Evolutionary conservation across 345 rosid species (phyloP).

Genomic region (Punica granatum): DNA sequence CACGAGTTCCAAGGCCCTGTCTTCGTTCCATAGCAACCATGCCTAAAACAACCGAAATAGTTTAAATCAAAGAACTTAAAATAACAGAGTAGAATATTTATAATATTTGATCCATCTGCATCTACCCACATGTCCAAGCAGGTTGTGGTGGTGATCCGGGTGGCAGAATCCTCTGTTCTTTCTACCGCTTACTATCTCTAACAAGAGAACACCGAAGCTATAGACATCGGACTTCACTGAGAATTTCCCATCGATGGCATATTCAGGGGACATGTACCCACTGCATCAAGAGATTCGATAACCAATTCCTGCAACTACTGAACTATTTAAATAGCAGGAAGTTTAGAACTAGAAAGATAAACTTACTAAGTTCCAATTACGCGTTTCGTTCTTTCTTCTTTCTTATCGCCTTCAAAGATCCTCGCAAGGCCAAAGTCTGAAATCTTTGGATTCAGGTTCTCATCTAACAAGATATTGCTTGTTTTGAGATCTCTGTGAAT

Average conservation of each 20-base stretch:
- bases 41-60: slow-evolving; percentile 12
- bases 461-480: slow-evolving; percentile 41
- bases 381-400: slow-evolving; percentile 33
- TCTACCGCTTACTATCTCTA: slow-evolving; percentile 41
- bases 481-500: slow-evolving; percentile 55
- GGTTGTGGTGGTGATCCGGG: slow-evolving; percentile 15
- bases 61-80: background rate
- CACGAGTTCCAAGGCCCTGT: slow-evolving; percentile 11
- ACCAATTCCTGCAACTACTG: background rate
- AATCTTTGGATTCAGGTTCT: slow-evolving; percentile 41
- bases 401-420: slow-evolving; percentile 36
- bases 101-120: background rate
- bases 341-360: background rate
- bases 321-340: background rate
- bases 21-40: slow-evolving; percentile 24
- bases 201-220: slow-evolving; percentile 38
- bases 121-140: slow-evolving; percentile 21
- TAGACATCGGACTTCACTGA: slow-evolving; percentile 40
- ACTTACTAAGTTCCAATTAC: slow-evolving; percentile 48
- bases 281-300: background rate
- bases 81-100: background rate
- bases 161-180: slow-evolving; percentile 38
- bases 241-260: slow-evolving; percentile 32
- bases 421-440: slow-evolving; percentile 48
- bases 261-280: slow-evolving; percentile 15